Percentiles rank a stretch among this genome's conserved stretches.
Conservation (phyloP, 495 filamentous ascomycete genomes). For the Lasiosphaeria hispida region DNA sequence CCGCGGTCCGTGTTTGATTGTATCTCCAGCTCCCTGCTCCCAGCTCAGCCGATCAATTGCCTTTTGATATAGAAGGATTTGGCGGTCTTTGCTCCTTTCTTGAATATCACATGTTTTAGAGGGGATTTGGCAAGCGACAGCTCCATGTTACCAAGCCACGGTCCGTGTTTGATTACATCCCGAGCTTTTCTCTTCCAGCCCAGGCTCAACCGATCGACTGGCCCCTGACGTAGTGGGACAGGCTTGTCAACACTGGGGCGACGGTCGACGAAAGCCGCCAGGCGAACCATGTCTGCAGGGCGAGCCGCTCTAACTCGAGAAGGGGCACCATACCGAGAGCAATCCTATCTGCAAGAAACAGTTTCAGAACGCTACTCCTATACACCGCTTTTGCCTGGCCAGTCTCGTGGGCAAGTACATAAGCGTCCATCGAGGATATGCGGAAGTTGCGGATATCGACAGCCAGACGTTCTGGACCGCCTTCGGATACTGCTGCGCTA, state of each 20-base stretch:
- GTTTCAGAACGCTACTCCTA: constrained; percentile 28
- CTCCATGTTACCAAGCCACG: too few relatives aligned
- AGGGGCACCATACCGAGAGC: constrained; percentile 30
- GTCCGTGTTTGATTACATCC: too few relatives aligned
- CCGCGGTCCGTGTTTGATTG: too few relatives aligned
- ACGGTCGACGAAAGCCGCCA: constrained; percentile 21
- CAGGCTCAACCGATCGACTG: not conserved
- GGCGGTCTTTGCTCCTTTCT: too few relatives aligned
- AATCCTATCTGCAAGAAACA: constrained; percentile 39
- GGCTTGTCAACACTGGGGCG: not conserved
- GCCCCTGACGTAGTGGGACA: not conserved
- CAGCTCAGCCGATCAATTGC: too few relatives aligned
- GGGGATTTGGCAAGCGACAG: too few relatives aligned
- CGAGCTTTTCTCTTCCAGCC: too few relatives aligned
- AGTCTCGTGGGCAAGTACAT: constrained; percentile 34
- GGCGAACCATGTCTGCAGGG: constrained; percentile 26
- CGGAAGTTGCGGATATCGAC: constrained; percentile 38
- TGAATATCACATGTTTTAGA: too few relatives aligned
- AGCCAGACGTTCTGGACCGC: not conserved
- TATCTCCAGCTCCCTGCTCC: too few relatives aligned
- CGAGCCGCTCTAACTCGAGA: constrained; percentile 24
- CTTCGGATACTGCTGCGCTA: constrained; percentile 6
- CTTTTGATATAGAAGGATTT: too few relatives aligned
- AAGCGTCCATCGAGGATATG: constrained; percentile 44
- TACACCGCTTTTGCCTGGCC: constrained; percentile 23